Evolutionary conservation across 1,284 basidiomycete species (phyloP).

Genomic region (Flammula alnicola): DNA sequence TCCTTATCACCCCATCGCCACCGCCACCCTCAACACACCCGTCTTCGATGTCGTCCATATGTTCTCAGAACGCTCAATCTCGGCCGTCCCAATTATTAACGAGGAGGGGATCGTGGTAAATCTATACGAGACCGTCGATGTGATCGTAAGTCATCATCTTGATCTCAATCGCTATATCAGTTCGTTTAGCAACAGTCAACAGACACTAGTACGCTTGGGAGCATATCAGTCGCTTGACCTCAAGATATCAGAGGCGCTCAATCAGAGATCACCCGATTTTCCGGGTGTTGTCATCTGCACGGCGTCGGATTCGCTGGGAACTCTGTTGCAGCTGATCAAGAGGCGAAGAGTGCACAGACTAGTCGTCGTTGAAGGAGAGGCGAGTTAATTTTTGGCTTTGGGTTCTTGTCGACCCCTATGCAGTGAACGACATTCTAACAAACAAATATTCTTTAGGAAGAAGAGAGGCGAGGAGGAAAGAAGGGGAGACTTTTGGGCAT

Average conservation of each 20-base stretch:
- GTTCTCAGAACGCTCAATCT: conserved; percentile 96
- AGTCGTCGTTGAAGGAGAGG: conserved; percentile 90
- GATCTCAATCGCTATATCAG: background rate
- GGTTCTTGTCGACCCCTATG: too few relatives aligned
- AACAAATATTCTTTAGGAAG: conserved; percentile 52
- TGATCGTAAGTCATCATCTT: conserved; percentile 74
- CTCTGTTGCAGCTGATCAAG: conserved; percentile 90
- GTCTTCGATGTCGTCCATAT: conserved; percentile 99
- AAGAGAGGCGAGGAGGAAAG: conserved; percentile 75
- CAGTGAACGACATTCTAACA: conserved; percentile 23
- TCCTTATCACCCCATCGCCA: conserved; percentile 89
- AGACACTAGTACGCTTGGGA: conserved; percentile 95
- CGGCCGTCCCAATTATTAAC: conserved; percentile 96
- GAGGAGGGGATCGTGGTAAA: conserved; percentile 94
- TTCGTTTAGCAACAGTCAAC: conserved; percentile 16
- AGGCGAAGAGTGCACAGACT: conserved; percentile 93
- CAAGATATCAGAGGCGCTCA: conserved; percentile 93
- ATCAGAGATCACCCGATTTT: conserved; percentile 91
- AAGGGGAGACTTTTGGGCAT: conserved; percentile 88
- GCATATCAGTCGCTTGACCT: conserved; percentile 94
- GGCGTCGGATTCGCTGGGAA: conserved; percentile 91
- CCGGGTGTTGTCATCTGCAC: conserved; percentile 96
- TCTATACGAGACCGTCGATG: conserved; percentile 98
- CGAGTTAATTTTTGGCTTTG: conserved; percentile 32
- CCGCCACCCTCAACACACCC: conserved; percentile 89